Evolutionary conservation across 202 grass and related monocot genomes (phyloP), one percentile per base, ranked within the genome.

Genomic region (Digitaria exilis): DNA sequence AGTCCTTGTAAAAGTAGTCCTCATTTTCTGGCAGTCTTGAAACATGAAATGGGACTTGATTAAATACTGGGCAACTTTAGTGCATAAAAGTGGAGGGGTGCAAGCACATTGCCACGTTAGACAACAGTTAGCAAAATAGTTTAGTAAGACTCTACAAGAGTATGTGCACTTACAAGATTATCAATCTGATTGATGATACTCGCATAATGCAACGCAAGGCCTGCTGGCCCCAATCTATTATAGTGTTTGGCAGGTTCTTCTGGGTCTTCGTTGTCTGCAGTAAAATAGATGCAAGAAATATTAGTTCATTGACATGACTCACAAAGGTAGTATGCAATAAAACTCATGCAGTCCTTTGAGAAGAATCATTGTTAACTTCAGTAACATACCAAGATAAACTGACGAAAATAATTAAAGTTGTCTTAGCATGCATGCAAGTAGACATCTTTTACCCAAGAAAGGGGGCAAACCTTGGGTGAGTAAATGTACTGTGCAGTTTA

Each of bases 191-290:
- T 87, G 81, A 94, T 90, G 73, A 91, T 88, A 91, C 89, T 99
- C 28, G 96, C 93, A 80, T 99, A 99, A 82, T 99, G 93, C 34
- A 99, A 69, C 2, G 96, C 93, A 82, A 99, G 93, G 78, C 96
- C 93, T 67, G 87, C 83, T 49, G 93, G 91, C 63, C 96, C 93
- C 89, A 99, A 87, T 89, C 93, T 92, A 54, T 85, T 73, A 57
- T 61, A 82, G 17, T 19, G 37, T 84, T 73, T 84, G 49, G 29
- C 41, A 66, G 55, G 46, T 83, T 92, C 88, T 60, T 62, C 82
- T 79, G 70, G 74, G 51, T 87, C 94, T 89, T 92, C 91, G 71
- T 43, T 79, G 72, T 89, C 93, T 99, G 84, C 86, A 99, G 43
- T 82, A 44, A 77, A 43, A 84, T 78, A 85, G 50, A 37, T 66